These are phyloP conservation scores for Plectosphaerella plurivora DNA, from an alignment of 2,329 filamentous ascomycete genomes.

Conservation along the genomic window DNA sequence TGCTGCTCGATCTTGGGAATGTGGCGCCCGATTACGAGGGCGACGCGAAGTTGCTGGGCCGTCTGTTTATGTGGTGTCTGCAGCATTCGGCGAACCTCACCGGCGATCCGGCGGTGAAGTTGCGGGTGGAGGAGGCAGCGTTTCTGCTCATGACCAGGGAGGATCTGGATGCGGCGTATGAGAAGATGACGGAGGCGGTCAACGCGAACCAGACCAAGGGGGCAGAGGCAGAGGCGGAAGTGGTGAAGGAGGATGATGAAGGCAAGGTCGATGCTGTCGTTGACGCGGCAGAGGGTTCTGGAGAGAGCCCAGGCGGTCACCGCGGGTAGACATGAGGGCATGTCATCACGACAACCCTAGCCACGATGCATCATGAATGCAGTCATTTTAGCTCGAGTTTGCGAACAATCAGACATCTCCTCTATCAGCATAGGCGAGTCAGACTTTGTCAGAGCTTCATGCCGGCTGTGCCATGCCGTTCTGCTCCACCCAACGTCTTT, in stretches of 20 bases:
- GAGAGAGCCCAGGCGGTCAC: no score
- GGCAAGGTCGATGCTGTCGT: background rate
- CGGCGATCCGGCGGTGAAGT: background rate
- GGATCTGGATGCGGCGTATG: background rate
- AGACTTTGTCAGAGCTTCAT: no score
- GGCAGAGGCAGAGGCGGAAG: background rate
- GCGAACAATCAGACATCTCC: no score
- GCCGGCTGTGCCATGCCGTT: no score
- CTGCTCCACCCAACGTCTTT: no score
- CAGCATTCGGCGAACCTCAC: background rate
- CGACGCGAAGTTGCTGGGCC: slow-evolving; percentile 2
- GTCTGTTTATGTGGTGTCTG: slow-evolving; percentile 3
- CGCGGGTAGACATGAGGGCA: no score
- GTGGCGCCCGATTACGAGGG: slow-evolving; percentile 6
- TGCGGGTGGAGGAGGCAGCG: background rate
- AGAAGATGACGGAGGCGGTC: background rate
- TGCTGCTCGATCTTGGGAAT: slow-evolving; percentile 4
- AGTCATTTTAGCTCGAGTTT: no score
- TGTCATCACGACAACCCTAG: no score
- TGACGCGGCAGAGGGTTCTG: no score
- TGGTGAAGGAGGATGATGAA: background rate
- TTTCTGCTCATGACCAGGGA: background rate
- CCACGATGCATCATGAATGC: no score
- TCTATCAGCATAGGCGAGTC: no score
- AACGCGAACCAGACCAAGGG: background rate